Evolutionary conservation across 352 stramenopile species (phyloP).

Genomic region (Phytopythium kandeliae): DNA sequence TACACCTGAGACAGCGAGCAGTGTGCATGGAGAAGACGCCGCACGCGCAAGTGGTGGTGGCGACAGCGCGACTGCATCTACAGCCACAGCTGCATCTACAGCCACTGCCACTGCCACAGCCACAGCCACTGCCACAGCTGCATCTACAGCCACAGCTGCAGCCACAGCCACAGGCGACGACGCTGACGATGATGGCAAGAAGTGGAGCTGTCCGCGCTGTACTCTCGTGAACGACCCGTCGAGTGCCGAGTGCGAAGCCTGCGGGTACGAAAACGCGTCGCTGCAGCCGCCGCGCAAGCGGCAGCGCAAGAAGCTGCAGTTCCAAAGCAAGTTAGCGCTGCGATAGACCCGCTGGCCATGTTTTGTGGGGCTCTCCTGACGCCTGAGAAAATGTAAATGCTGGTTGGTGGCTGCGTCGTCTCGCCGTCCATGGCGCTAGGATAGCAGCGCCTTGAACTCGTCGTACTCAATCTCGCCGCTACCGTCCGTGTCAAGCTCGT

Average conservation of each 20-base stretch:
- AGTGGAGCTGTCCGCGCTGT: slow-evolving; percentile 74
- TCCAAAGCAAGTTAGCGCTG: slow-evolving; percentile 76
- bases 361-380: background rate
- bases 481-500: slow-evolving; percentile 93
- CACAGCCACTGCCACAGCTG: too few species aligned
- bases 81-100: too few species aligned
- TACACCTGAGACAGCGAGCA: background rate
- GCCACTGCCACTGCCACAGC: too few species aligned
- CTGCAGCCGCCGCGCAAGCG: slow-evolving; percentile 39
- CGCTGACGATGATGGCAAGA: slow-evolving; percentile 17
- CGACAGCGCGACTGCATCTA: too few species aligned
- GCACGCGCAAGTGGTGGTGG: background rate
- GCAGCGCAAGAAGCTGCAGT: slow-evolving; percentile 63
- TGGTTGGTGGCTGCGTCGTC: background rate
- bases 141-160: too few species aligned
- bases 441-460: slow-evolving; percentile 93
- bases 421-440: slow-evolving; percentile 15
- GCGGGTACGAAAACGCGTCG: slow-evolving; percentile 40
- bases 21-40: background rate
- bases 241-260: slow-evolving; percentile 54
- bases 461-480: slow-evolving; percentile 95
- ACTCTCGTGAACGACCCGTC: slow-evolving; percentile 71
- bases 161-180: background rate
- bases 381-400: slow-evolving; percentile 1
- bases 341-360: slow-evolving; percentile 23